A percentile compares a stretch with the other conserved stretches of the same genome.
Conservation (phyloP, 257 asterid species). For the Echium plantagineum region DNA sequence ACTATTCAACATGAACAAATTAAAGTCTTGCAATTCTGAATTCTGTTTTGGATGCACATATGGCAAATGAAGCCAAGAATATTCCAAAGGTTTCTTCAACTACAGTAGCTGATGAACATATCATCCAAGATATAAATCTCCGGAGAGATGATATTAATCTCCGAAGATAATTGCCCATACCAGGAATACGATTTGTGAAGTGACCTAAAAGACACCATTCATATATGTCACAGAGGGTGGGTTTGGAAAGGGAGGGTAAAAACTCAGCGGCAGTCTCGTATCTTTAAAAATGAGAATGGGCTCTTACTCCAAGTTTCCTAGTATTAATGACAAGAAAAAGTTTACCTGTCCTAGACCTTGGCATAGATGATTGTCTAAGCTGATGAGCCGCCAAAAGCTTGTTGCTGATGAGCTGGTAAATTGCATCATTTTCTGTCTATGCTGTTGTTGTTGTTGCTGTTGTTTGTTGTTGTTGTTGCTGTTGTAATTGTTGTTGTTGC, state of each 20-base stretch:
- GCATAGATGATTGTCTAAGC: conserved; percentile 74
- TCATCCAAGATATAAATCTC: background rate
- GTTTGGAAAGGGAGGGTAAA: background rate
- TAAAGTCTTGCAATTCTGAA: background rate
- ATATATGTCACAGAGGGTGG: background rate
- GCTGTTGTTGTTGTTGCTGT: conserved; percentile 28
- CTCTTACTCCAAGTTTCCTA: too few relatives aligned
- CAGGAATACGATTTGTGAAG: background rate
- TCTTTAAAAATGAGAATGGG: too few relatives aligned
- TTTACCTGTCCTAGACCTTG: conserved; percentile 80
- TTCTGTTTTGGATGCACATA: background rate
- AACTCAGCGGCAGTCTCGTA: too few relatives aligned
- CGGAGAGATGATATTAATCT: too few relatives aligned
- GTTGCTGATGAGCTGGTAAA: conserved; percentile 69
- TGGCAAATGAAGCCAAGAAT: background rate
- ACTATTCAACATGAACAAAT: background rate
- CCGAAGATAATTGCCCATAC: too few relatives aligned
- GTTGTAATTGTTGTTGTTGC: conserved; percentile 26
- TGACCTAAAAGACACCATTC: background rate
- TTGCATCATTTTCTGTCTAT: conserved; percentile 86
- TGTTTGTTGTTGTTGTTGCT: conserved; percentile 18
- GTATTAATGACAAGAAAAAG: background rate
- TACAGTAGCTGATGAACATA: too few relatives aligned
- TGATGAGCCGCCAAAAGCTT: conserved; percentile 68
- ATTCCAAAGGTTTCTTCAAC: background rate